Evolutionary conservation across 2,329 filamentous ascomycete genomes (phyloP), one percentile per base, ranked within the genome.

Genomic region (Pyrenochaeta sp.): DNA sequence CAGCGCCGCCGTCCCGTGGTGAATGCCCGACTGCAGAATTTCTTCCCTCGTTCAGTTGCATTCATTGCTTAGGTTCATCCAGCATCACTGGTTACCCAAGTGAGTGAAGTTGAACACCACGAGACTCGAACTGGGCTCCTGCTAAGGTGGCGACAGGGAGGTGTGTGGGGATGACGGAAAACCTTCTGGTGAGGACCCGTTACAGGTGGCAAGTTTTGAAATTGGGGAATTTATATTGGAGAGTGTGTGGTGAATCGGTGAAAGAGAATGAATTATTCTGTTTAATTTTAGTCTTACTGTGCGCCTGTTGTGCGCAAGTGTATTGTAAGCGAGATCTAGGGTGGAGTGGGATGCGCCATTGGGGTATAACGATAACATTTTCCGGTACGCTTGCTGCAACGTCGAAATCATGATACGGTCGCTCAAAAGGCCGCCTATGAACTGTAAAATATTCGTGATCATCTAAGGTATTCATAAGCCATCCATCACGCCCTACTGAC

Each of bases 51-150:
- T 74, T 75, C 64, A 52, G 24, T 78, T 74, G 74, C 68, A 70
- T 73, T 76, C 76, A 78, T 78, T 77, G 76, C 76, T 78, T 77
- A 78, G 67, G 73, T 69, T 67, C 75, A 65, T 69, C 74, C 76
- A 77, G 75, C 75, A 77, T 78, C 76, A 66, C 66, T 64, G 65
- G 75, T 77, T 78, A 78, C 76, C 76, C 66, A 59, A 65, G 65
- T 67, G 76, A 77, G 76, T 78, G 74, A 72, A 69, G 65, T 54
- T 68, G 73, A 64, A 72, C 74, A 75, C 75, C 75, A 77, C 67
- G 68, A 69, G 75, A 76, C 73, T 78, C 76, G 76, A 78, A 78
- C 75, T 74, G 75, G 76, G 75, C 76, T 76, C 75, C 72, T 72
- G 68, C 64, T 64, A 67, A 66, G 67, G 72, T 67, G 50, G 51